Evolutionary conservation across 352 stramenopile genomes (phyloP).

Genomic region (Phytophthora cryptogea): DNA sequence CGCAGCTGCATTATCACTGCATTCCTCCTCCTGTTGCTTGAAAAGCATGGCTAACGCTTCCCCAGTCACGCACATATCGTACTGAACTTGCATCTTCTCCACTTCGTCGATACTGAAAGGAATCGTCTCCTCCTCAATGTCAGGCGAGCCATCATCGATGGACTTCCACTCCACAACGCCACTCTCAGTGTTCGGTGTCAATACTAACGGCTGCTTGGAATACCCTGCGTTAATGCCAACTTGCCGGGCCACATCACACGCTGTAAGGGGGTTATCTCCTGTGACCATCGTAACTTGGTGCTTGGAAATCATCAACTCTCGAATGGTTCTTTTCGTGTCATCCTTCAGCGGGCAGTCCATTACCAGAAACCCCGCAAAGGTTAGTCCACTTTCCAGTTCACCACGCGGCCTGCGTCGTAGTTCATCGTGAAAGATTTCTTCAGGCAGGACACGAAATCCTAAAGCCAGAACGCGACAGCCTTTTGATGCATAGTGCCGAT

Average conservation of each 20-base stretch:
- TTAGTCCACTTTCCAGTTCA: conserved; percentile 92
- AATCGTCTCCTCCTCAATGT: conserved; percentile 88
- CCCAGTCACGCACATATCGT: conserved; percentile 86
- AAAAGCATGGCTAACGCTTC: conserved; percentile 57
- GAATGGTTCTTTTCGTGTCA: conserved; percentile 94
- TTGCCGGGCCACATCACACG: conserved; percentile 96
- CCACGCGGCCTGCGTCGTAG: conserved; percentile 76
- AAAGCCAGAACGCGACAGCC: conserved; percentile 95
- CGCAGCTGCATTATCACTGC: conserved; percentile 27
- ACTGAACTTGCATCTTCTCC: conserved; percentile 63
- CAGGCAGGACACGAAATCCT: conserved; percentile 91
- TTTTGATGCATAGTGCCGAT: conserved; percentile 79
- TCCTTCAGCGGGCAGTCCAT: conserved; percentile 95
- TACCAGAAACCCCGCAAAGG: conserved; percentile 95
- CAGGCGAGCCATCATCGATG: conserved; percentile 85
- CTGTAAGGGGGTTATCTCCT: conserved; percentile 97
- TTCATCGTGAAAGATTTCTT: conserved; percentile 52
- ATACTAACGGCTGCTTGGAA: conserved; percentile 69
- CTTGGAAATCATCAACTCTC: conserved; percentile 90
- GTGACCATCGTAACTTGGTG: conserved; percentile 98
- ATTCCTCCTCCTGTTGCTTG: conserved; percentile 35
- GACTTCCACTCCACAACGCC: conserved; percentile 76
- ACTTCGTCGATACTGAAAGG: conserved; percentile 69
- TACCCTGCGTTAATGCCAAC: conserved; percentile 96
- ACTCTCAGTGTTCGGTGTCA: conserved; percentile 47